Evolutionary conservation across 768 basidiomycete genomes (phyloP).

Genomic region (Ephemerocybe angulata): DNA sequence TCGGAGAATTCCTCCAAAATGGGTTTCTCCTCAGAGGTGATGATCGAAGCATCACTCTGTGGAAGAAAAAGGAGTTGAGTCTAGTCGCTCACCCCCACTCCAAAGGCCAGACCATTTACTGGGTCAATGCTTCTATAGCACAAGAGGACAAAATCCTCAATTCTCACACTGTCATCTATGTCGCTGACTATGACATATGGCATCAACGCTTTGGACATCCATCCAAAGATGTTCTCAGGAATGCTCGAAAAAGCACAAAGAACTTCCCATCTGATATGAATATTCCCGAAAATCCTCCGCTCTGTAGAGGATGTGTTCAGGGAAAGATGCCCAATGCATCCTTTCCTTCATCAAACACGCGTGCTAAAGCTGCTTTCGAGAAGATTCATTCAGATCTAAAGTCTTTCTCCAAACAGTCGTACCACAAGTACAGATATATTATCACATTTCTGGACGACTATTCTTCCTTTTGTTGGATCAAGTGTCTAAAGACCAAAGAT

Average conservation of each 20-base stretch:
- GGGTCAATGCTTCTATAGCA: not conserved
- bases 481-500: not conserved
- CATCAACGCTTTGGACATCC: not conserved
- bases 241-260: not conserved
- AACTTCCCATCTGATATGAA: not conserved
- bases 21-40: not conserved
- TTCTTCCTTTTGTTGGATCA: not conserved
- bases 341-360: not conserved
- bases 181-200: not conserved
- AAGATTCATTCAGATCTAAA: slow-evolving; percentile 5
- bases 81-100: not conserved
- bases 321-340: not conserved
- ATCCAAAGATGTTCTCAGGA: not conserved
- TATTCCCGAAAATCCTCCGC: not conserved
- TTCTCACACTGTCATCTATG: not conserved
- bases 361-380: not conserved
- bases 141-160: not conserved
- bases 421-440: slow-evolving; percentile 2
- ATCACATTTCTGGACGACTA: slow-evolving; percentile 6
- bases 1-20: not conserved
- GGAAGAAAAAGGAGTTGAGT: not conserved
- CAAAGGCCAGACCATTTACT: not conserved
- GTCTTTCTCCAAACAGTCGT: not conserved
- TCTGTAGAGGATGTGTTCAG: not conserved
- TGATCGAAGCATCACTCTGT: not conserved